A percentile compares a stretch with the other conserved stretches of the same genome.
These are phyloP conservation scores for Yamadazyma diddensiae DNA, from an alignment of 1,139 yeast species.

Conservation along the genomic window DNA sequence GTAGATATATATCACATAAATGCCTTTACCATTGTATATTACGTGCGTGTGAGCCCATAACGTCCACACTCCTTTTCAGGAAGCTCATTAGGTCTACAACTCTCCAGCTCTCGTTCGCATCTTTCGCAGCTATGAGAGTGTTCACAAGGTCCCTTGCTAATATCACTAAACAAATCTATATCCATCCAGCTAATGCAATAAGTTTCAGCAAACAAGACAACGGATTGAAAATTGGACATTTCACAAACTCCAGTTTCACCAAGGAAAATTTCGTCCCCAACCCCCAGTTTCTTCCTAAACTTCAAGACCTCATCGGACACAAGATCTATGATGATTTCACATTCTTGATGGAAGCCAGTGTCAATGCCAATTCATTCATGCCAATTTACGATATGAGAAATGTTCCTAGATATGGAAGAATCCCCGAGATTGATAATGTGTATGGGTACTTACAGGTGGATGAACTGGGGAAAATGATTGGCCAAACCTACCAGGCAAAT, in stretches of 20 bases:
- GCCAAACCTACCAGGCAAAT: constrained; percentile 58
- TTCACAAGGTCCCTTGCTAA: constrained; percentile 3
- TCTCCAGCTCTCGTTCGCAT: too few relatives aligned
- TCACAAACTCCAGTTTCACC: constrained; percentile 3
- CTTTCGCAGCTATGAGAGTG: too few relatives aligned
- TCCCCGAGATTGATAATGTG: constrained; percentile 70
- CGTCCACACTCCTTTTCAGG: too few relatives aligned
- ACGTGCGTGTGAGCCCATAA: too few relatives aligned
- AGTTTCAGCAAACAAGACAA: constrained; percentile 12
- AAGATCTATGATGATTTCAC: constrained; percentile 48
- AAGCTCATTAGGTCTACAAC: too few relatives aligned
- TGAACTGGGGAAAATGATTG: constrained; percentile 51
- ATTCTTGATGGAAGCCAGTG: constrained; percentile 60
- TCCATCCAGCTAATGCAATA: constrained; percentile 12
- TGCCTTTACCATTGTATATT: too few relatives aligned
- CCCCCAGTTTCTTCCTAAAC: constrained; percentile 24
- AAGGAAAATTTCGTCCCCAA: constrained; percentile 17
- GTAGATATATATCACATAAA: too few relatives aligned
- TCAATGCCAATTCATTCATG: constrained; percentile 59
- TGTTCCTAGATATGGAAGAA: constrained; percentile 64
- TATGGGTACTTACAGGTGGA: constrained; percentile 69
- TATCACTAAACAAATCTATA: constrained; percentile 14
- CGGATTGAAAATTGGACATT: constrained; percentile 12
- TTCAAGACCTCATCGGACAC: constrained; percentile 25
- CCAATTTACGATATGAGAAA: constrained; percentile 72